Percentiles rank a stretch among this genome's conserved stretches.
Conservation (phyloP, 192 early-diverging fungal genomes). For the Coemansia sp. region DNA sequence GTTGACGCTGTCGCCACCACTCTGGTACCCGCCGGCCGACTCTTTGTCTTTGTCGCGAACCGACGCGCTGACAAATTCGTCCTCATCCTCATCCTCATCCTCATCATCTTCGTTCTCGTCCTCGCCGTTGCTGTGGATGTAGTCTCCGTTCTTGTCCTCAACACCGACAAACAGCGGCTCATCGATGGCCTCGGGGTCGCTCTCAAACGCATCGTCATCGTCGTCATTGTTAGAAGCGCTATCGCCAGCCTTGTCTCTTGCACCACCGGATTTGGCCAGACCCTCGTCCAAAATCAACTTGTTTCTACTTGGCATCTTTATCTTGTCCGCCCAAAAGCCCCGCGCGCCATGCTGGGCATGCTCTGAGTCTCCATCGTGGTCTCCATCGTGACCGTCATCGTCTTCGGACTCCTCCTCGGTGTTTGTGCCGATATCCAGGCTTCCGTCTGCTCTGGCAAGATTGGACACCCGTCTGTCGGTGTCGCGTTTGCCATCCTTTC, state of each 20-base stretch:
- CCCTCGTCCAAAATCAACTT: slow-evolving; percentile 12
- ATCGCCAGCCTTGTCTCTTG: not conserved
- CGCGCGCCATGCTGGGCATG: not conserved
- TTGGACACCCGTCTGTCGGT: slow-evolving; percentile 16
- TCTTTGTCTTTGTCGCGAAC: slow-evolving; percentile 5
- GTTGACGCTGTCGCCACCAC: slow-evolving; percentile 20
- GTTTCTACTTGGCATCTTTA: slow-evolving; percentile 16
- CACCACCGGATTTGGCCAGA: not conserved
- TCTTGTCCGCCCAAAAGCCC: slow-evolving; percentile 8
- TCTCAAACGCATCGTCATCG: slow-evolving; percentile 21
- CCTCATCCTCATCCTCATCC: slow-evolving; percentile 18
- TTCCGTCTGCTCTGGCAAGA: slow-evolving; percentile 29
- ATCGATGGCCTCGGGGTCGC: slow-evolving; percentile 4
- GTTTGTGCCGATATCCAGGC: slow-evolving; percentile 31
- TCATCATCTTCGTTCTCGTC: slow-evolving; percentile 8
- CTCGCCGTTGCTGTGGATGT: slow-evolving; percentile 4
- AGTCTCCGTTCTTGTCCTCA: slow-evolving; percentile 15
- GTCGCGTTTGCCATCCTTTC: not conserved
- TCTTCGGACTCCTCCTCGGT: slow-evolving; percentile 20
- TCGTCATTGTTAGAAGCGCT: slow-evolving; percentile 13
- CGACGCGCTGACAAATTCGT: not conserved
- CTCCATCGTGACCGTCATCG: slow-evolving; percentile 1
- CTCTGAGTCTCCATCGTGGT: slow-evolving; percentile 9
- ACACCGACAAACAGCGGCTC: slow-evolving; percentile 30
- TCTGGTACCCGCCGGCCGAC: slow-evolving; percentile 32